phyloP scores from a whole-genome alignment of 1,284 basidiomycete genomes.

The Pseudozyma hubeiensis region DNA sequence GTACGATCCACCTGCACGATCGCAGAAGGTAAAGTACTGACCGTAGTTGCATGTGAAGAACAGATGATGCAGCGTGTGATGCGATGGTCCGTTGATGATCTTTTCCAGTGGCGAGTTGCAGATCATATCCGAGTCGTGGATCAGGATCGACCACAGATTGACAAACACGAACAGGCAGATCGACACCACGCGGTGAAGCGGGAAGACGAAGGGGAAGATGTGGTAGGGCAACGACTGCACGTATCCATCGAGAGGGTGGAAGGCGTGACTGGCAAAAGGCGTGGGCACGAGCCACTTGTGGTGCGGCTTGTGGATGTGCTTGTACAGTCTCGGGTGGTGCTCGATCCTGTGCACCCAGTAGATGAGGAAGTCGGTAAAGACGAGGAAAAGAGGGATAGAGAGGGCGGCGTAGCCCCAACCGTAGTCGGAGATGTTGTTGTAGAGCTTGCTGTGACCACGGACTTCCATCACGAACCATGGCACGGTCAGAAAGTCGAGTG shows the following conservation, averaged over 20 bases:
- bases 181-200: slow-evolving; percentile 75
- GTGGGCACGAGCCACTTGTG: slow-evolving; percentile 99
- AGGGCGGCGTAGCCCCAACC: slow-evolving; percentile 63
- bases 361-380: slow-evolving; percentile 91
- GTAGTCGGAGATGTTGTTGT: slow-evolving; percentile 76
- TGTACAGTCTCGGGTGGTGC: slow-evolving; percentile 89
- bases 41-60: slow-evolving; percentile 98
- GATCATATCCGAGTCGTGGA: slow-evolving; percentile 99
- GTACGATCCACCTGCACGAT: slow-evolving; percentile 85
- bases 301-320: slow-evolving; percentile 91
- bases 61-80: slow-evolving; percentile 95
- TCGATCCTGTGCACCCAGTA: slow-evolving; percentile 95
- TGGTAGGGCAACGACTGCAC: slow-evolving; percentile 95
- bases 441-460: slow-evolving; percentile 83
- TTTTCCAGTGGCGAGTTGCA: slow-evolving; percentile 89
- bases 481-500: slow-evolving; percentile 77
- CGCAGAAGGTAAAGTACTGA: slow-evolving; percentile 94
- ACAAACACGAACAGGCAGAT: slow-evolving; percentile 68
- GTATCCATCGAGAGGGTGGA: slow-evolving; percentile 96
- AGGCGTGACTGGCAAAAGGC: slow-evolving; percentile 94
- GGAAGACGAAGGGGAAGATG: slow-evolving; percentile 90
- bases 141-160: slow-evolving; percentile 71
- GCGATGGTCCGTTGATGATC: slow-evolving; percentile 95
- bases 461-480: slow-evolving; percentile 96
- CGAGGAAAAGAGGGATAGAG: slow-evolving; percentile 74